These are phyloP conservation scores for Neoascochyta sp. DNA, from an alignment of 2,329 filamentous ascomycete species.

Conservation along the genomic window DNA sequence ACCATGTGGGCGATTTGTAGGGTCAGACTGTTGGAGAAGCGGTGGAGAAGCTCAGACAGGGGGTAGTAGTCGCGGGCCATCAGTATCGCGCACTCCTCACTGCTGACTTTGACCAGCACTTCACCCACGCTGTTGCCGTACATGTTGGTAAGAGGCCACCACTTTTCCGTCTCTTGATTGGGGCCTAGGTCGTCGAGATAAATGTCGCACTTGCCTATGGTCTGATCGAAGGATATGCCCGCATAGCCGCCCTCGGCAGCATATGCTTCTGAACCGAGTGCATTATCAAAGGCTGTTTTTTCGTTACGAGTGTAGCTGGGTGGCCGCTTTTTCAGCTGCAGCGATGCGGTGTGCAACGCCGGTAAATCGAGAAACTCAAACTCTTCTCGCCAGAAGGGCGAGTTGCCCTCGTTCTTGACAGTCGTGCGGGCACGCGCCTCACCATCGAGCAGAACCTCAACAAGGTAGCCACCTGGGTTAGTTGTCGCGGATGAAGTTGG, in stretches of 20 bases:
- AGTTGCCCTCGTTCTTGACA: conserved; percentile 65
- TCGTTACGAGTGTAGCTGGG: conserved; percentile 38
- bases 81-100: conserved; percentile 87
- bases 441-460: conserved; percentile 75
- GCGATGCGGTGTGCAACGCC: conserved; percentile 63
- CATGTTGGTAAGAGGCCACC: conserved; percentile 75
- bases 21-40: conserved; percentile 79
- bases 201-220: conserved; percentile 74
- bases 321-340: conserved; percentile 64
- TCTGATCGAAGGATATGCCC: conserved; percentile 47
- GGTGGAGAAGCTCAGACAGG: conserved; percentile 77
- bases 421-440: conserved; percentile 74
- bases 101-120: conserved; percentile 75
- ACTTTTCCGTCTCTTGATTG: conserved; percentile 77
- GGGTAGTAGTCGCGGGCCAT: conserved; percentile 80
- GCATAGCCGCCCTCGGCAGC: conserved; percentile 43
- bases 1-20: conserved; percentile 77
- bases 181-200: conserved; percentile 73
- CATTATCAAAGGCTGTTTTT: conserved; percentile 38
- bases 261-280: conserved; percentile 27
- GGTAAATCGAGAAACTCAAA: conserved; percentile 74
- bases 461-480: conserved; percentile 64
- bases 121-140: conserved; percentile 74
- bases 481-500: conserved; percentile 31
- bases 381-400: conserved; percentile 79